Evolutionary conservation across 2,329 filamentous ascomycete species (phyloP).

Genomic region (Cladosporium sp.): DNA sequence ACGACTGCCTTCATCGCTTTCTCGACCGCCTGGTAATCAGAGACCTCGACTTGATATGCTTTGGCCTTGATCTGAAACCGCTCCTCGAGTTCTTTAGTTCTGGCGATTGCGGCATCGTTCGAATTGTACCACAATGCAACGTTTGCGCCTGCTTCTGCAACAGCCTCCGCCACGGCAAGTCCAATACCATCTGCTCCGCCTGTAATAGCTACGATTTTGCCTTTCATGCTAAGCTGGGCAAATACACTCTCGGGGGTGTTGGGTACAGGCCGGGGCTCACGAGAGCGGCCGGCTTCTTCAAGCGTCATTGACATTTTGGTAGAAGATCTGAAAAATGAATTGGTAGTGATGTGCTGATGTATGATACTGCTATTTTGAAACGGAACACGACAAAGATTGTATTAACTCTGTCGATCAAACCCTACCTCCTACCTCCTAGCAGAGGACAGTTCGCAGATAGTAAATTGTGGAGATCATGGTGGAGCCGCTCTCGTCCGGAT

Average conservation of each 20-base stretch:
- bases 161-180: slow-evolving; percentile 82
- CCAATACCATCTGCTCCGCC: slow-evolving; percentile 84
- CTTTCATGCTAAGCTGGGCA: slow-evolving; percentile 68
- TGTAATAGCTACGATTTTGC: slow-evolving; percentile 76
- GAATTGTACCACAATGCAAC: slow-evolving; percentile 89
- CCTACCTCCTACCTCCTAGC: no score
- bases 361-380: no score
- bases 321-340: no score
- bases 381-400: no score
- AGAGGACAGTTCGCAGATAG: no score
- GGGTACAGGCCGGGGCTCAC: slow-evolving; percentile 25
- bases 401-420: no score
- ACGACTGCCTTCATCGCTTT: slow-evolving; percentile 67
- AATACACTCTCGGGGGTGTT: slow-evolving; percentile 28
- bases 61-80: slow-evolving; percentile 21
- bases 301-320: slow-evolving; percentile 31
- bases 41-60: slow-evolving; percentile 69
- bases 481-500: no score
- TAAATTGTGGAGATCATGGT: no score
- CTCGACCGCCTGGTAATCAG: slow-evolving; percentile 63
- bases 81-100: slow-evolving; percentile 17
- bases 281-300: slow-evolving; percentile 22
- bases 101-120: slow-evolving; percentile 50
- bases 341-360: no score
- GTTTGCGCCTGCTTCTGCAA: slow-evolving; percentile 81